Conservation (phyloP, 2,329 filamentous ascomycete species). For the Lecanicillium sp. region DNA sequence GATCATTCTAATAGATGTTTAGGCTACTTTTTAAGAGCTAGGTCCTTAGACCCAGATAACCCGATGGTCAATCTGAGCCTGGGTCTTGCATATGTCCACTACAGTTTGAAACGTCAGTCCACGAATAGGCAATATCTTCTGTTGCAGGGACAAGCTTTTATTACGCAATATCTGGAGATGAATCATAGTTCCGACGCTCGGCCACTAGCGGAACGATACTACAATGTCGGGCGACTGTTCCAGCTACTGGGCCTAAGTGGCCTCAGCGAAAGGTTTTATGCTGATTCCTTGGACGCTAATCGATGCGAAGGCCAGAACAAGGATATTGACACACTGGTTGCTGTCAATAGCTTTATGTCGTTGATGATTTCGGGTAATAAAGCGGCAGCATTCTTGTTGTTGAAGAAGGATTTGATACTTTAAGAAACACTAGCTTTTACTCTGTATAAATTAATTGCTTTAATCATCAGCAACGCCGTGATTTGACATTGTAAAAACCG, state of each 20-base stretch:
- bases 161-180: constrained; percentile 37
- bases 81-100: constrained; percentile 78
- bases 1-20: neutral
- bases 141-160: constrained; percentile 74
- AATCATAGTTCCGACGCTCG: constrained; percentile 1
- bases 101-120: constrained; percentile 79
- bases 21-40: constrained; percentile 78
- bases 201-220: constrained; percentile 25
- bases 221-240: constrained; percentile 30
- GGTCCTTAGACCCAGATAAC: constrained; percentile 67
- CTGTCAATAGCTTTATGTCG: constrained; percentile 24
- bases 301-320: constrained; percentile 3
- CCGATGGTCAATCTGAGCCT: constrained; percentile 74
- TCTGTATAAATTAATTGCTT: no score
- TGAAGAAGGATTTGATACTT: constrained; percentile 18
- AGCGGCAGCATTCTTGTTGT: constrained; percentile 16
- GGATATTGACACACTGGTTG: constrained; percentile 21
- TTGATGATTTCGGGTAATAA: constrained; percentile 22
- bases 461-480: no score
- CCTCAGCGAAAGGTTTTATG: constrained; percentile 67
- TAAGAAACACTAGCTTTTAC: no score
- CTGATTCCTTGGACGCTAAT: constrained; percentile 21
- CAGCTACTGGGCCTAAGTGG: constrained; percentile 27
- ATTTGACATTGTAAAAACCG: no score
- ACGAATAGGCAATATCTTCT: constrained; percentile 87